Evolutionary conservation across 306 rosid species (phyloP).

Genomic region (Prunus salicina): DNA sequence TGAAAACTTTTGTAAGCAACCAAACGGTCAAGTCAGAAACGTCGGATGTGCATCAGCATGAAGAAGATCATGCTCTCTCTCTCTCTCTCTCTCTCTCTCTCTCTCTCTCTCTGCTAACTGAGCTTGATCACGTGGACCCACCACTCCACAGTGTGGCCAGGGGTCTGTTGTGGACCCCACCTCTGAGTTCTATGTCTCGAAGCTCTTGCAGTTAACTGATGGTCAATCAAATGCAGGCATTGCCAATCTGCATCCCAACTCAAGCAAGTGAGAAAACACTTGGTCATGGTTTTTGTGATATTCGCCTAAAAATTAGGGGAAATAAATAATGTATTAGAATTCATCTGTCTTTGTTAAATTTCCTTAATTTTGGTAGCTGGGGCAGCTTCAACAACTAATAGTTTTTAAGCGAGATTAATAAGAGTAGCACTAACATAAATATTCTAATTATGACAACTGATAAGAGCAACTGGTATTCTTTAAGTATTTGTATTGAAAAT

Average conservation of each 20-base stretch:
- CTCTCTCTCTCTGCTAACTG: too few relatives aligned
- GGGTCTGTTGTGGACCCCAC: not conserved
- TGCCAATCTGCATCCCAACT: not conserved
- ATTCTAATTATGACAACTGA: too few relatives aligned
- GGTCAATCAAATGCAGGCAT: not conserved
- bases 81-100: too few relatives aligned
- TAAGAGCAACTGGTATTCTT: too few relatives aligned
- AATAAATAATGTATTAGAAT: too few relatives aligned
- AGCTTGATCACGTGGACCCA: conserved; percentile 19
- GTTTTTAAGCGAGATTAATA: too few relatives aligned
- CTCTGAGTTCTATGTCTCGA: not conserved
- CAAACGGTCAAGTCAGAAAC: conserved; percentile 16
- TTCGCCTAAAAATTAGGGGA: too few relatives aligned
- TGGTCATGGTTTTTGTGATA: not conserved
- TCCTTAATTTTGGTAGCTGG: too few relatives aligned
- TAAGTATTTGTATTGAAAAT: too few relatives aligned
- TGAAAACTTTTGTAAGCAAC: conserved; percentile 2
- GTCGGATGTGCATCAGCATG: not conserved
- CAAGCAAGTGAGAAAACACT: not conserved
- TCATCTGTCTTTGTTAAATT: too few relatives aligned
- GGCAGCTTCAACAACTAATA: too few relatives aligned
- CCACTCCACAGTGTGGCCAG: not conserved
- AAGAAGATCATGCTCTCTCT: not conserved
- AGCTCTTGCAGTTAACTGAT: not conserved
- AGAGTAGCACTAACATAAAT: too few relatives aligned